Base-by-base conservation (phyloP, 805 yeast species). In the Suhomyces sp. region DNA sequence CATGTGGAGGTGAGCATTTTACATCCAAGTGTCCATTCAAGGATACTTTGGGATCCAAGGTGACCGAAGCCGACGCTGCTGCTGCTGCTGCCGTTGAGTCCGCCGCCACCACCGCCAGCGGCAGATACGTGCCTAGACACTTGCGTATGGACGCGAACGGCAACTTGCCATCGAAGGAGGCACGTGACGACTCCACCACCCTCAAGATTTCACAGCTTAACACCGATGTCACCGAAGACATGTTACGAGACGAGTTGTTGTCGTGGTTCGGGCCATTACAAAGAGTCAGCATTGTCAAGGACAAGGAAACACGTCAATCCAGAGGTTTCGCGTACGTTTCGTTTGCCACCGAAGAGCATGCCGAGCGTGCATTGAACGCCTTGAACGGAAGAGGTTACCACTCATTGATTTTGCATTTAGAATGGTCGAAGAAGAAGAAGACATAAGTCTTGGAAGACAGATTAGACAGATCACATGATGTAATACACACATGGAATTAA, bases 261-360 rank as follows among this genome's bases (percentile, higher is more conserved):
- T 82, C 78, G 57, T 81, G 75, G 68, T 86, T 77, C 77, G 96
- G 83, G 62, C 82, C 76, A 54, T 76, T 81, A 59, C 82, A 81
- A 63, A 87, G 97, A 75, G 88, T 87, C 59, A 86, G 87, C 57
- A 79, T 94, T 53, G 91, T 91, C 54, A 87, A 89, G 77, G 89
- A 91, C 75, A 87, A 90, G 75, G 96, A 88, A 63, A 94, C 98
- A 24, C 94, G 96, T 58, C 86, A 86, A 71, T 88, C 97, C 44
- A 87, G 90, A 75, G 99, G 99, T 66, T 84, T 93, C 71, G 98
- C 98, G 5, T 94, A 89, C 71, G 96, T 92, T 58, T 86, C 93
- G 54, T 88, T 88, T 69, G 82, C 79, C 53, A 79, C 84, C 51
- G 83, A 83, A 65, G 69, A 71, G 52, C 76, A 74, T 60, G 99